A percentile compares a stretch with the other conserved stretches of the same genome.
Conservation (phyloP, 257 asterid genomes). For the Ballota nigra region DNA sequence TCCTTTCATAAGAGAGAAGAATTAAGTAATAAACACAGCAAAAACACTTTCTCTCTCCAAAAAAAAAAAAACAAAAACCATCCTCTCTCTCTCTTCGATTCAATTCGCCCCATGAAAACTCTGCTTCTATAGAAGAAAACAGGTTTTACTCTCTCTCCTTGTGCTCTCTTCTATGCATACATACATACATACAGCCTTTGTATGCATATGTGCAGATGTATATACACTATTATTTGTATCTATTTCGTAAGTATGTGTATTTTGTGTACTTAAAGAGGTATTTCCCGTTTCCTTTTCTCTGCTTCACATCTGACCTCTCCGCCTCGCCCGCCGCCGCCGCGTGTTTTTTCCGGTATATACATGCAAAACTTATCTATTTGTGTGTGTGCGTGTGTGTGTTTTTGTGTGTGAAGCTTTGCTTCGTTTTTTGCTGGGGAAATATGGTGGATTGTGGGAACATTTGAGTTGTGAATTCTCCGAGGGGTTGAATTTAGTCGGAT, state of each 20-base stretch:
- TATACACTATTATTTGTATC: slow-evolving; percentile 21
- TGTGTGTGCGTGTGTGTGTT: slow-evolving; percentile 1
- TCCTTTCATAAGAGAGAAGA: background rate
- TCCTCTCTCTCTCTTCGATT: slow-evolving; percentile 36
- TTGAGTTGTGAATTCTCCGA: slow-evolving; percentile 13
- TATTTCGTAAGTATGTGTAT: slow-evolving; percentile 20
- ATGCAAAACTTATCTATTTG: slow-evolving; percentile 28
- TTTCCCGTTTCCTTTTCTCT: slow-evolving; percentile 22
- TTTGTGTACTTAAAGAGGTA: slow-evolving; percentile 22
- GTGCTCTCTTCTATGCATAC: slow-evolving; percentile 1
- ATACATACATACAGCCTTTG: slow-evolving; percentile 11
- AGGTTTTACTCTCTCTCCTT: slow-evolving; percentile 25
- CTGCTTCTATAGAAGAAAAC: slow-evolving; percentile 30
- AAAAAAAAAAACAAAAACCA: slow-evolving; percentile 14
- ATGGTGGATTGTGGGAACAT: slow-evolving; percentile 24
- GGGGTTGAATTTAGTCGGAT: slow-evolving; percentile 40
- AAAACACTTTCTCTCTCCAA: slow-evolving; percentile 24
- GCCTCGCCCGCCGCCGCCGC: slow-evolving; percentile 9
- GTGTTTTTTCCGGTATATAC: slow-evolving; percentile 22
- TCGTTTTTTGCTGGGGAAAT: slow-evolving; percentile 12
- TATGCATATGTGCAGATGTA: slow-evolving; percentile 25
- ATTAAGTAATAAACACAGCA: background rate
- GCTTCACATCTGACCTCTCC: slow-evolving; percentile 42
- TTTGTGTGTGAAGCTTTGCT: background rate
- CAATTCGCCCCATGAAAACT: slow-evolving; percentile 37